phyloP scores from a whole-genome alignment of 2,329 filamentous ascomycete species.

The Trichothecium sympodiale region DNA sequence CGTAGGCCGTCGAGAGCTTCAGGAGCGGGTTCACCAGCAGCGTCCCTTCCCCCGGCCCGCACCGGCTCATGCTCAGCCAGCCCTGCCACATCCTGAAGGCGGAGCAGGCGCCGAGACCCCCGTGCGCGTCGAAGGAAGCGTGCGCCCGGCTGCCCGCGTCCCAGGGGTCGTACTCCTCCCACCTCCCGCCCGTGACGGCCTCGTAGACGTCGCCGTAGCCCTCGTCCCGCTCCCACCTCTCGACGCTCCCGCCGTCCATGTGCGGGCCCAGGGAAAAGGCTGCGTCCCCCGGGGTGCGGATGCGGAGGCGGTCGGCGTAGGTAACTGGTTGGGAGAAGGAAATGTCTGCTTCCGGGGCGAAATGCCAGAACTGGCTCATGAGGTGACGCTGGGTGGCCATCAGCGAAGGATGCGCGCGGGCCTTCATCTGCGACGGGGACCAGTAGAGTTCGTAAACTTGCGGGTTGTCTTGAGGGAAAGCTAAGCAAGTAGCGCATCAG shows the following conservation, averaged over 20 bases:
- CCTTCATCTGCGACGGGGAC: conserved; percentile 56
- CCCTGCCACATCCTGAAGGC: conserved; percentile 87
- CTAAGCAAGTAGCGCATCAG: not conserved
- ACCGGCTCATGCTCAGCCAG: conserved; percentile 73
- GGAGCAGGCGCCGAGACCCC: conserved; percentile 65
- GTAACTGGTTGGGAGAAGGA: conserved; percentile 42
- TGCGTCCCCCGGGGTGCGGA: conserved; percentile 36
- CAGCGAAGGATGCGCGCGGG: conserved; percentile 46
- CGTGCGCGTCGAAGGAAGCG: conserved; percentile 54
- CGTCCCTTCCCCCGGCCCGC: conserved; percentile 65
- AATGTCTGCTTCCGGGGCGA: conserved; percentile 36
- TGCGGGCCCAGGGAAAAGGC: conserved; percentile 47
- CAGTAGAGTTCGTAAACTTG: conserved; percentile 70
- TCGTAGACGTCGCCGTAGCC: conserved; percentile 54
- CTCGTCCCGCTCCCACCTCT: conserved; percentile 51
- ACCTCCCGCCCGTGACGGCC: conserved; percentile 53
- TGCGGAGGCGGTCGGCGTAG: conserved; percentile 51
- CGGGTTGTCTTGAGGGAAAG: conserved; percentile 52
- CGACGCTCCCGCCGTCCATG: conserved; percentile 52
- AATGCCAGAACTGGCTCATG: conserved; percentile 49
- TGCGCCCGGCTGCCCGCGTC: conserved; percentile 62
- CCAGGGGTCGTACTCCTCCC: conserved; percentile 75
- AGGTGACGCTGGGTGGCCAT: conserved; percentile 43
- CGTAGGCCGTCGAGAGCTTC: conserved; percentile 65
- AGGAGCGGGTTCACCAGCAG: conserved; percentile 73